A percentile compares a stretch with the other conserved stretches of the same genome.
These are phyloP conservation scores for Acacia concinna DNA, from an alignment of 331 rosid genomes.

Conservation along the genomic window DNA sequence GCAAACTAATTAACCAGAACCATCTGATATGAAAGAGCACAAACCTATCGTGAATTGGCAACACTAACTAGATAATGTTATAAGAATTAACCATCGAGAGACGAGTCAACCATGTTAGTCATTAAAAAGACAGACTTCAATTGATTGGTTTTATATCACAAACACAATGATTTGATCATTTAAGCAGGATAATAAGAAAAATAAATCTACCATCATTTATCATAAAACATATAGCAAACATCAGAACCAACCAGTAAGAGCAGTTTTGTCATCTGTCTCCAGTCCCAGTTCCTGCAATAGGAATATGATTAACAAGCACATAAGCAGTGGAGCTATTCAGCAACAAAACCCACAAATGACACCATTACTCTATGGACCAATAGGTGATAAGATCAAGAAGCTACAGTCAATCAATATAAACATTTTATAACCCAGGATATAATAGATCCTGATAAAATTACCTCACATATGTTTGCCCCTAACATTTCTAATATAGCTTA, in stretches of 20 bases:
- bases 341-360: slow-evolving; percentile 15
- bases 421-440: slow-evolving; percentile 8
- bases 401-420: slow-evolving; percentile 9
- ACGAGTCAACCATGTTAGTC: neutral
- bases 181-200: slow-evolving; percentile 19
- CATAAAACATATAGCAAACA: slow-evolving; percentile 23
- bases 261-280: slow-evolving; percentile 98
- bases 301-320: slow-evolving; percentile 7
- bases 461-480: neutral
- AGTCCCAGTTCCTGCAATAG: slow-evolving; percentile 82
- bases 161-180: slow-evolving; percentile 11
- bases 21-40: slow-evolving; percentile 10
- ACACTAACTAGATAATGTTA: slow-evolving; percentile 8
- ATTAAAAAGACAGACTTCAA: slow-evolving; percentile 23
- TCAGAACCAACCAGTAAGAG: slow-evolving; percentile 83
- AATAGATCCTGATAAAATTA: neutral
- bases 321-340: neutral
- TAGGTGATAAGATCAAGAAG: slow-evolving; percentile 19
- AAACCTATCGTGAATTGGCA: slow-evolving; percentile 3
- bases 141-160: slow-evolving; percentile 11
- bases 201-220: slow-evolving; percentile 10
- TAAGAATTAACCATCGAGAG: neutral
- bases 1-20: slow-evolving; percentile 11
- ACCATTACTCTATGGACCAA: slow-evolving; percentile 12
- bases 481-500: neutral